phyloP scores from a whole-genome alignment of 306 rosid genomes.

The Quercus bicolor region DNA sequence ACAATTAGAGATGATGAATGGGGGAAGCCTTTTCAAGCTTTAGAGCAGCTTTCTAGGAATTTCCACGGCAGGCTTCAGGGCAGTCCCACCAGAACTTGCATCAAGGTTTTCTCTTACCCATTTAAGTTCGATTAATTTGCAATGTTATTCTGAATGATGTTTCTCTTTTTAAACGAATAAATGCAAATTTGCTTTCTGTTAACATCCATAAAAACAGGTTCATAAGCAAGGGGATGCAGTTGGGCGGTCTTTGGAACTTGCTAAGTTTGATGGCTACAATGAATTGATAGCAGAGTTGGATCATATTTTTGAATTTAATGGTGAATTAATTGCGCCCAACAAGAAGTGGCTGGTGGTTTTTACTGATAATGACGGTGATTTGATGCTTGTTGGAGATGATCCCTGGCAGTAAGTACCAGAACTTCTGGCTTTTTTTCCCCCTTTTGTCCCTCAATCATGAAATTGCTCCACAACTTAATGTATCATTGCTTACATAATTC shows the following conservation, averaged over 20 bases:
- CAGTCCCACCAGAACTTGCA: conserved; percentile 49
- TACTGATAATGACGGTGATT: conserved; percentile 56
- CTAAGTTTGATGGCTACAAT: conserved; percentile 46
- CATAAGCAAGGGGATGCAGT: conserved; percentile 59
- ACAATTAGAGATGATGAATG: conserved; percentile 13
- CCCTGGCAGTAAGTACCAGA: conserved; percentile 53
- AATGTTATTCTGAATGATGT: not conserved
- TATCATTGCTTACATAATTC: not conserved
- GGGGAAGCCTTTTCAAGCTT: conserved; percentile 22
- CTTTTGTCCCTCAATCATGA: not conserved
- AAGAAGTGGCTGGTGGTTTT: conserved; percentile 52
- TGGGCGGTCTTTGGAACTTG: conserved; percentile 56
- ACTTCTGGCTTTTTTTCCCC: not conserved
- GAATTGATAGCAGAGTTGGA: conserved; percentile 54
- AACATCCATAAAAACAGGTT: conserved; percentile 29
- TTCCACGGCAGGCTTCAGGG: conserved; percentile 28
- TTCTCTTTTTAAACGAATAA: not conserved
- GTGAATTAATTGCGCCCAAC: conserved; percentile 37
- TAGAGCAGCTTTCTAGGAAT: conserved; percentile 19
- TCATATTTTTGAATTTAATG: conserved; percentile 45
- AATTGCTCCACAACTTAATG: not conserved
- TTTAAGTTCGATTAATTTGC: not conserved
- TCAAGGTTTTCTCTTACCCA: conserved; percentile 29
- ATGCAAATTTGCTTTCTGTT: not conserved
- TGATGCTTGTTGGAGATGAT: conserved; percentile 71